Conservation (phyloP, 257 asterid genomes). For the Solanum gandarillasii region DNA sequence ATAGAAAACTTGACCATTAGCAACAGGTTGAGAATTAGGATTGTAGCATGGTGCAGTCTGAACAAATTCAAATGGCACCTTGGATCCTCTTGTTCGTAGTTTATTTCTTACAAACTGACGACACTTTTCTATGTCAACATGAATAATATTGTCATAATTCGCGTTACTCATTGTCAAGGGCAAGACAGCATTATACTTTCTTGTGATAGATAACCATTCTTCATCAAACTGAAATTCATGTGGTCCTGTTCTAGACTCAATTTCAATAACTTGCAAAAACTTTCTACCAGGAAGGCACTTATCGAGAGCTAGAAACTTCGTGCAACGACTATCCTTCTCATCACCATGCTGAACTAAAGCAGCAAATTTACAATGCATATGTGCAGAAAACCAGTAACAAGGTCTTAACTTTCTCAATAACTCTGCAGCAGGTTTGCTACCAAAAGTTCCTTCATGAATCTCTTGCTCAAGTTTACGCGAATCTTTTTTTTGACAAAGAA, state of each 20-base stretch:
- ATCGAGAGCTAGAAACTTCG: conserved; percentile 39
- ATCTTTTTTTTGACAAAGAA: too few relatives aligned
- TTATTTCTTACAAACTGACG: conserved; percentile 35
- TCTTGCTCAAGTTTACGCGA: too few relatives aligned
- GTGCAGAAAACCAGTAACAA: conserved; percentile 33
- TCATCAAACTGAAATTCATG: conserved; percentile 76
- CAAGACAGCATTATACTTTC: conserved; percentile 52
- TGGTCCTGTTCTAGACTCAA: conserved; percentile 76
- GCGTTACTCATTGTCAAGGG: conserved; percentile 45
- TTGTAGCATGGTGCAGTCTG: conserved; percentile 56
- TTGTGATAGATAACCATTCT: conserved; percentile 92
- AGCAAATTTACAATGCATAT: conserved; percentile 90
- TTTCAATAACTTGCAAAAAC: conserved; percentile 52
- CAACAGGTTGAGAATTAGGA: conserved; percentile 26
- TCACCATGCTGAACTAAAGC: conserved; percentile 77
- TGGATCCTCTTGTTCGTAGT: conserved; percentile 48
- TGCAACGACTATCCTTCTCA: conserved; percentile 33
- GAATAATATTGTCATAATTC: conserved; percentile 50
- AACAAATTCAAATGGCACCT: conserved; percentile 59
- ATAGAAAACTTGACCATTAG: conserved; percentile 5
- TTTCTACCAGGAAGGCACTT: conserved; percentile 31
- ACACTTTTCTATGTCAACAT: conserved; percentile 41
- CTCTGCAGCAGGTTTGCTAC: too few relatives aligned
- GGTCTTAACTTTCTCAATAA: too few relatives aligned
- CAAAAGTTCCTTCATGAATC: too few relatives aligned